Percentiles rank a stretch among this genome's conserved stretches.
These are phyloP conservation scores for Fusarium nisikadoi DNA, from an alignment of 2,329 filamentous ascomycete species.

Conservation along the genomic window DNA sequence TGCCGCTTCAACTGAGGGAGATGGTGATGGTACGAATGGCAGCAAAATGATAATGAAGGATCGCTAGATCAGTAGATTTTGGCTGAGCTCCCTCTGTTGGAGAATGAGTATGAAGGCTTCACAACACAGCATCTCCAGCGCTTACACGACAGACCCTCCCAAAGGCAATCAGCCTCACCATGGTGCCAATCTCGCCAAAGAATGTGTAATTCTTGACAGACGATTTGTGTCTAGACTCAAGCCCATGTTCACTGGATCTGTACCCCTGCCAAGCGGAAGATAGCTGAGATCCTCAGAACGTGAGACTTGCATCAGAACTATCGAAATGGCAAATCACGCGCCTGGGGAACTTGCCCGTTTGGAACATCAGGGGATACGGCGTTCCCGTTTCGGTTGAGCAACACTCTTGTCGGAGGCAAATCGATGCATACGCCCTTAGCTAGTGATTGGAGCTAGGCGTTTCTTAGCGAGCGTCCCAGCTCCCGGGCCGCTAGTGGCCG, in stretches of 20 bases:
- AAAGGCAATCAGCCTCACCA: background rate
- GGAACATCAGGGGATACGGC: background rate
- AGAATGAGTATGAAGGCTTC: background rate
- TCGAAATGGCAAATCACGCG: background rate
- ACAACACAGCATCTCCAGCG: background rate
- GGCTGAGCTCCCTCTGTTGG: background rate
- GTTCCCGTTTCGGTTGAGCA: background rate
- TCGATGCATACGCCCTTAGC: background rate
- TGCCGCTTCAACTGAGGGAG: background rate
- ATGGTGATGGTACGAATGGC: too few relatives aligned
- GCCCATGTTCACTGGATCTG: background rate
- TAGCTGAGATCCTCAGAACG: background rate
- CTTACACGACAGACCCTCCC: background rate
- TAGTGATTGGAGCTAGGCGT: background rate
- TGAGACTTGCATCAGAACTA: background rate
- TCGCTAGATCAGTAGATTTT: too few relatives aligned
- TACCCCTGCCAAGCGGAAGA: background rate
- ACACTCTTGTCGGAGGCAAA: background rate
- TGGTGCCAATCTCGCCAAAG: background rate
- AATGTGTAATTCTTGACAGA: background rate
- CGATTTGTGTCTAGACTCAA: background rate
- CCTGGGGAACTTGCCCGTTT: background rate
- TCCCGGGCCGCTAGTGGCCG: constrained; percentile 1
- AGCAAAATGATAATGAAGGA: too few relatives aligned
- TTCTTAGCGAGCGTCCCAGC: background rate